phyloP scores from a whole-genome alignment of 2,329 filamentous ascomycete species.

The Hymenoscyphus infarciens region DNA sequence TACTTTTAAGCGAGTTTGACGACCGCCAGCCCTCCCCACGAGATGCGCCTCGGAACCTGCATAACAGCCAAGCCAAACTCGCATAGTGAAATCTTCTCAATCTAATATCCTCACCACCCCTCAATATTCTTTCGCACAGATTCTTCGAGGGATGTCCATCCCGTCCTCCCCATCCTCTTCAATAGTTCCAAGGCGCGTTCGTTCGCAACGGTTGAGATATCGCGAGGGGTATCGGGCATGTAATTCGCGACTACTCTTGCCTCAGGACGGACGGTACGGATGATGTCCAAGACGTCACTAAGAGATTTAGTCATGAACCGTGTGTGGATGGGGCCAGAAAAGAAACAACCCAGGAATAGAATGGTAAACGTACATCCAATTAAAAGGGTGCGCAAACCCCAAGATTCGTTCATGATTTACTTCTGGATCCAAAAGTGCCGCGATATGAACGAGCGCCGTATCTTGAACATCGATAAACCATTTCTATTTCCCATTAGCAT shows the following conservation, averaged over 20 bases:
- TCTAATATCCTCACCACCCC: constrained; percentile 4
- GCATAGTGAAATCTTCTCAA: too few relatives aligned
- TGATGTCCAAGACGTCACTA: constrained; percentile 24
- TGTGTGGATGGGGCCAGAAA: not conserved
- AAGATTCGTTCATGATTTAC: constrained; percentile 27
- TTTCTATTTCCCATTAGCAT: constrained; percentile 5
- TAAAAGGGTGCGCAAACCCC: constrained; percentile 23
- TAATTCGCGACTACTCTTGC: constrained; percentile 22
- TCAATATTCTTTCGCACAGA: constrained; percentile 10
- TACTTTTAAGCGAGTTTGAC: too few relatives aligned
- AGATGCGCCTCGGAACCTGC: too few relatives aligned
- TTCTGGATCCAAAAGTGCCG: constrained; percentile 29
- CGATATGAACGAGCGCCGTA: constrained; percentile 32
- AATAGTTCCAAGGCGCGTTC: constrained; percentile 20
- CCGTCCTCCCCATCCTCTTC: constrained; percentile 19
- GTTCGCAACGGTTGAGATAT: constrained; percentile 20
- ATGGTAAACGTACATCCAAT: constrained; percentile 25
- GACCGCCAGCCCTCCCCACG: too few relatives aligned
- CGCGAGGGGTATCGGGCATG: constrained; percentile 13
- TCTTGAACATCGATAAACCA: constrained; percentile 32
- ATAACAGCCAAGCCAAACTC: too few relatives aligned
- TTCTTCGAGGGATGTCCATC: constrained; percentile 24
- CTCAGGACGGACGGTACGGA: constrained; percentile 27
- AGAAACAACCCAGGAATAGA: not conserved
- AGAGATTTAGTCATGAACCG: not conserved